phyloP scores from a whole-genome alignment of 148 eudicot genomes.

The Vaccinium myrtillus region DNA sequence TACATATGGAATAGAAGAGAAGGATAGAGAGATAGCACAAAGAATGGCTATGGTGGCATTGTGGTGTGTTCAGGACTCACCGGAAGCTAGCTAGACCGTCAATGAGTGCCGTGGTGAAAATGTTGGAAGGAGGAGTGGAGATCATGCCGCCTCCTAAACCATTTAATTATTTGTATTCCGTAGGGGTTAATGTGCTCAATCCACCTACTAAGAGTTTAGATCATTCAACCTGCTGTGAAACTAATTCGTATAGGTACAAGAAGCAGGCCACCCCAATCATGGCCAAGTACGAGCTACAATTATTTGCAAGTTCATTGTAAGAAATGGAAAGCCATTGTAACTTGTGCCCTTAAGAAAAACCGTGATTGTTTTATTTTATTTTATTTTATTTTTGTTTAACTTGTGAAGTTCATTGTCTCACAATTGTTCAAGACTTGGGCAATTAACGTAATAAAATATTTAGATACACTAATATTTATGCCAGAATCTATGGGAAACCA shows the following conservation, averaged over 20 bases:
- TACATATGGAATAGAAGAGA: not conserved
- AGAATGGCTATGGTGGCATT: slow-evolving; percentile 4
- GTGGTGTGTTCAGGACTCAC: not conserved
- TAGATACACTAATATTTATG: too few relatives aligned
- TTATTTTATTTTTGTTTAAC: not conserved
- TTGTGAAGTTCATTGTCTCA: not conserved
- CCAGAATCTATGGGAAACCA: too few relatives aligned
- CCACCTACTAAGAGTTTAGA: not conserved
- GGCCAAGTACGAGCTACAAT: not conserved
- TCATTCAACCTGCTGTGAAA: not conserved
- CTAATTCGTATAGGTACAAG: slow-evolving; percentile 7
- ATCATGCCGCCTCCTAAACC: slow-evolving; percentile 11
- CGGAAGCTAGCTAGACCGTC: not conserved
- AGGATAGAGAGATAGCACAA: not conserved
- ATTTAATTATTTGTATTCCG: not conserved
- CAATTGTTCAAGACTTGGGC: too few relatives aligned
- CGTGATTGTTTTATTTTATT: too few relatives aligned
- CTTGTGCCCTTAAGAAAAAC: too few relatives aligned
- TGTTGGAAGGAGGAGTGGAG: slow-evolving; percentile 13
- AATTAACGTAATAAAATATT: too few relatives aligned
- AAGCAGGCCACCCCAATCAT: not conserved
- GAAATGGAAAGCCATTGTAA: not conserved
- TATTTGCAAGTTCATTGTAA: not conserved
- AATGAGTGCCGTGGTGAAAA: slow-evolving; percentile 12
- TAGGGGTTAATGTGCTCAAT: not conserved